Evolutionary conservation across 805 yeast species (phyloP), one percentile per base, ranked within the genome.

Genomic region (Vanderwaltozyma polyspora): DNA sequence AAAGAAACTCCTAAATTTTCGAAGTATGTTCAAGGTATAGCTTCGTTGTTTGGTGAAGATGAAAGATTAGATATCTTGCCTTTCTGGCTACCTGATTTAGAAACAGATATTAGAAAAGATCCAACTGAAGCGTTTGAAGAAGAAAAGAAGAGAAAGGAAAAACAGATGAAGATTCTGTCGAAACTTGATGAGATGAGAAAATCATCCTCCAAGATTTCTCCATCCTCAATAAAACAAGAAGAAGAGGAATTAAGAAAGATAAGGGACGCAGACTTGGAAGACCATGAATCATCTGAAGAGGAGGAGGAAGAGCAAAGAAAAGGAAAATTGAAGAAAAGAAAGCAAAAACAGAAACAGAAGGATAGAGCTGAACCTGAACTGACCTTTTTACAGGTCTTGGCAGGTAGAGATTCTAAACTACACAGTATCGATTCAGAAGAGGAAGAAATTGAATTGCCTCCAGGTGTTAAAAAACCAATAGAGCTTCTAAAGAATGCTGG

Each of bases 1-100:
- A 86, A 84, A 54, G 96, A 86, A 57, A 87, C 89, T 40, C 95
- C 96, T 36, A 82, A 83, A 50, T 89, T 89, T 52, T 83, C 95
- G 33, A 84, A 86, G 60, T 89, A 82, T 55, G 70, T 89, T 45
- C 98, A 89, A 56, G 97, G 97, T 61, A 74, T 86, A 38, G 86
- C 95, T 5, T 70, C 85, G 3, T 67, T 89, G 42, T 89, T 78
- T 53, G 73, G 85, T 35, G 97, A 89, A 52, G 96, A 89, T 49
- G 62, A 57, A 24, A 79, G 80, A 46, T 69, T 89, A 52, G 95
- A 85, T 54, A 76, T 79, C 42, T 67, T 89, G 42, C 98, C 98
- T 36, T 82, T 86, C 57, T 89, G 98, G 98, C 68, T 85, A 44
- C 83, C 93, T 38, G 96, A 89, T 41, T 65, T 91, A 48, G 96